A percentile compares a stretch with the other conserved stretches of the same genome.
Conservation (phyloP, 805 yeast species). For the Schwanniomyces pseudopolymorphus region DNA sequence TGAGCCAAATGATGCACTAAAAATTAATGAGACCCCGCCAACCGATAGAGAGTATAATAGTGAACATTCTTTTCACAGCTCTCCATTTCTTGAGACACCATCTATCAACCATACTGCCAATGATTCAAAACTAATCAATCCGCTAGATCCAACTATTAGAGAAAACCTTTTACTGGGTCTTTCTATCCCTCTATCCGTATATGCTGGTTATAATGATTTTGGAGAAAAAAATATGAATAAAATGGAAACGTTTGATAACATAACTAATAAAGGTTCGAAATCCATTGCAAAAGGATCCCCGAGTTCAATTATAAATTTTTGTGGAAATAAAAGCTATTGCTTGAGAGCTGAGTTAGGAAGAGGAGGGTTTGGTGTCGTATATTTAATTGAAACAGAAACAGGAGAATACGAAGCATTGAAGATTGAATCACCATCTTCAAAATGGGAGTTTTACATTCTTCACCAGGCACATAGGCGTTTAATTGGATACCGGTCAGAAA, state of each 20-base stretch:
- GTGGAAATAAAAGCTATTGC: conserved; percentile 46
- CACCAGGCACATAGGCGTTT: conserved; percentile 51
- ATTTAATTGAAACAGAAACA: conserved; percentile 58
- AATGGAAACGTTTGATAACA: conserved; percentile 33
- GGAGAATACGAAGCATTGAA: conserved; percentile 68
- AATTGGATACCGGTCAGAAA: conserved; percentile 10
- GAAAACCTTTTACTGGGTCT: conserved; percentile 36
- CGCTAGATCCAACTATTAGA: conserved; percentile 46
- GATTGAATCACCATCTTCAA: conserved; percentile 63
- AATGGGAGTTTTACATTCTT: conserved; percentile 82
- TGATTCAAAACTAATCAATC: conserved; percentile 21
- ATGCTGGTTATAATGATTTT: conserved; percentile 35
- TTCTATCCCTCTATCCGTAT: conserved; percentile 30
- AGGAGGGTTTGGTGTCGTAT: conserved; percentile 82
- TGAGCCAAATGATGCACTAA: not conserved
- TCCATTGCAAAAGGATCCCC: conserved; percentile 31
- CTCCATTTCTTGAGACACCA: conserved; percentile 47
- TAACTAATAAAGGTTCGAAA: conserved; percentile 35
- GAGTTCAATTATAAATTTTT: conserved; percentile 43
- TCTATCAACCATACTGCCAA: not conserved
- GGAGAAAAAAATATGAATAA: conserved; percentile 25
- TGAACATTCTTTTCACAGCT: conserved; percentile 31
- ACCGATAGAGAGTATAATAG: conserved; percentile 22
- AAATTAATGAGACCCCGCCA: conserved; percentile 24
- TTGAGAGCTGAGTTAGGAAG: conserved; percentile 62